Conservation (phyloP, 441 rosid species). For the Adansonia grandidieri region DNA sequence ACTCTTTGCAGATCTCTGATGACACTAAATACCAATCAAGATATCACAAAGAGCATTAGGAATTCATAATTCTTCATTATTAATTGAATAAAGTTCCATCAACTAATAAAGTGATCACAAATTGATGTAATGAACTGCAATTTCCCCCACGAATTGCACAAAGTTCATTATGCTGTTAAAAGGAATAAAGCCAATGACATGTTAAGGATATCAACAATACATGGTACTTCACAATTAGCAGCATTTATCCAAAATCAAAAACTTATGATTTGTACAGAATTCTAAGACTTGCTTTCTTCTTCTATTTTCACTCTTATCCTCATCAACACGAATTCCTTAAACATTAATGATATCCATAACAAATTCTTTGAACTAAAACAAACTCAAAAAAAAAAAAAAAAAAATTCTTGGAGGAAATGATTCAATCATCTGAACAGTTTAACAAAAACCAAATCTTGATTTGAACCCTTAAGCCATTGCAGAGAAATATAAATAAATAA, state of each 20-base stretch:
- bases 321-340: neutral
- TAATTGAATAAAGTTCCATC: neutral
- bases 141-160: neutral
- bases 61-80: neutral
- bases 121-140: neutral
- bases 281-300: neutral
- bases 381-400: too few species aligned
- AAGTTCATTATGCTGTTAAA: neutral
- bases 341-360: neutral
- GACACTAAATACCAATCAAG: constrained; percentile 21
- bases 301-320: neutral
- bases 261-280: neutral
- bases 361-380: neutral
- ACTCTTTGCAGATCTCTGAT: neutral
- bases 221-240: neutral
- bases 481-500: neutral
- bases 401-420: neutral
- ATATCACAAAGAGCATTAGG: neutral
- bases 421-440: neutral
- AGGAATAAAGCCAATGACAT: neutral
- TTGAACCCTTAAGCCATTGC: neutral
- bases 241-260: neutral
- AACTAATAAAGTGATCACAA: constrained; percentile 5
- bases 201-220: neutral
- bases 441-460: constrained; percentile 9